Evolutionary conservation across 495 filamentous ascomycete species (phyloP), one percentile per base, ranked within the genome.

Genomic region (Xylaria nigripes): DNA sequence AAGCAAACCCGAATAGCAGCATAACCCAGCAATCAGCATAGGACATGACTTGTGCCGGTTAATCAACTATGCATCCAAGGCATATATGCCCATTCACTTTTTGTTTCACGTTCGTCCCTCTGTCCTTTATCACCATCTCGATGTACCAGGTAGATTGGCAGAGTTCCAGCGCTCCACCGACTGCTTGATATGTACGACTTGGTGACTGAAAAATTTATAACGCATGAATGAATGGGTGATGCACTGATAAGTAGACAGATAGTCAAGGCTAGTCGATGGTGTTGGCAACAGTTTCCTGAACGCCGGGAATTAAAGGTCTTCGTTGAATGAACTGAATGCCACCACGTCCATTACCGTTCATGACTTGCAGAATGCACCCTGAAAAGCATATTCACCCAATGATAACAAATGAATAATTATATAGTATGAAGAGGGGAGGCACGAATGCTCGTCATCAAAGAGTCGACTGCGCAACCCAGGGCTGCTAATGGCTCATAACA

Each of bases 401-500:
- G 27, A 24, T 41, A n/a, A 47, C 6, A 23, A 48, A 30, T 18
- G 24, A 30, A 16, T 54, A 42, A 54, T 48, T 47, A 48, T 54
- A 54, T 41, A 48, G 27, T n/a, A 36, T 3, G 19, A 43, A 29
- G 42, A 6, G 0, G 43, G 16, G 22, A 36, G 29, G 24, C 34
- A 24, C 10, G n/a, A 40, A 34, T 24, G 30, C 32, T 21, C 30
- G 7, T 30, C 38, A 43, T 13, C 18, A 24, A 13, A 7, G n/a
- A 13, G 51, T 30, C 22, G 32, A 9, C 30, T 40, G 30, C 30
- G 6, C 6, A 18, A 21, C 21, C 6, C 30, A 21, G 6, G 22
- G 25, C 34, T 36, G 24, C 46, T 50, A 50, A 55, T 55, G 53
- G 38, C 53, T 55, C 47, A 55, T 36, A 5, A 50, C 53, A 21